Evolutionary conservation across 352 stramenopile species (phyloP), one percentile per base, ranked within the genome.

Genomic region (Pythium phragmiticola): DNA sequence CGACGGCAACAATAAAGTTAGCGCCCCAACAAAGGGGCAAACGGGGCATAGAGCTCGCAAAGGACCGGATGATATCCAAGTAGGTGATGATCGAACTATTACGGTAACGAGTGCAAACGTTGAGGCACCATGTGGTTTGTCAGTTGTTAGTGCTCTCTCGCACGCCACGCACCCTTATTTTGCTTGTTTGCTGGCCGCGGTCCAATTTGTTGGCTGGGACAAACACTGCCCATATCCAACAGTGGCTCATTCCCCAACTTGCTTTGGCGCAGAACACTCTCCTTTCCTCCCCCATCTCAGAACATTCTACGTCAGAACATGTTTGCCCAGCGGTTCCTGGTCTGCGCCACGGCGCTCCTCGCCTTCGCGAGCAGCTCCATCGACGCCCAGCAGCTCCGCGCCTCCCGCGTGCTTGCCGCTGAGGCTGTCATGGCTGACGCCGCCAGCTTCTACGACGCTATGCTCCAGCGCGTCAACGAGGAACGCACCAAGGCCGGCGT

Each of bases 381-480:
- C 9, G 45, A 60, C 4, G 63, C 55, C 9, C 54, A 69, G 63
- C 37, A 28, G 16, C 63, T 69, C 21, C 63, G 63, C 59, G 45
- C 53, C 23, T 41, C 46, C 37, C 39, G 48, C 12, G 37, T 13
- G 23, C 55, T 62, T 28, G 42, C 45, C 3, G 41, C 7, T 2
- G 23, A 47, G 23, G 54, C 43, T 9, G 55, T 33, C 26, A 50
- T 57, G 43, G 53, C 54, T 19, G 34, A 50, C n/a, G 53, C 61
- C 28, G 17, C 52, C 9, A 60, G 51, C 39, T 64, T 69, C 48
- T 47, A 50, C 49, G 43, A 33, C 47, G 70, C 49, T 51, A 88
- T 88, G 79, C 68, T 88, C 47, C 60, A 71, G 43, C 57, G 51
- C 26, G 78, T 89, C n/a, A 89, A 89, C 52, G 57, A 65, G 33